Conservation (phyloP, 257 asterid genomes). For the Leonotis leonurus region DNA sequence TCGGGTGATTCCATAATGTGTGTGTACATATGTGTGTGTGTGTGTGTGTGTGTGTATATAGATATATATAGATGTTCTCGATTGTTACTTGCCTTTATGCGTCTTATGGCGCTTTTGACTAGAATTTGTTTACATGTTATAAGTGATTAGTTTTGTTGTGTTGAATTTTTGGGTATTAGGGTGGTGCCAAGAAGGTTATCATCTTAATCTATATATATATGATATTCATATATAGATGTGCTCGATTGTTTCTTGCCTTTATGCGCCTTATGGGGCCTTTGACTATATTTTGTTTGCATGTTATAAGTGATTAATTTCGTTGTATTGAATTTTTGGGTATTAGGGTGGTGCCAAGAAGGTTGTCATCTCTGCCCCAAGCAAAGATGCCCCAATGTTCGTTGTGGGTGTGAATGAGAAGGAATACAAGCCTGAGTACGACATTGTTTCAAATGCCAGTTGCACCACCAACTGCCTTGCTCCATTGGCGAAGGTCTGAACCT, state of each 20-base stretch:
- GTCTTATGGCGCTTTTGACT: too few relatives aligned
- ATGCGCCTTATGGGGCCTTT: too few relatives aligned
- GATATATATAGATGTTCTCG: neutral
- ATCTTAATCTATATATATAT: too few relatives aligned
- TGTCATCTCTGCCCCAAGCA: conserved; percentile 73
- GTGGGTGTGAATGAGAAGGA: conserved; percentile 77
- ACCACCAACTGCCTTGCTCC: conserved; percentile 82
- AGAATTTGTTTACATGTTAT: neutral
- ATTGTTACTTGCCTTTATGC: neutral
- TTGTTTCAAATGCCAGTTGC: conserved; percentile 82
- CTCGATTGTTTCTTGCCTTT: neutral
- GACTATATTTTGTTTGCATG: neutral
- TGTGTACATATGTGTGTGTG: too few relatives aligned
- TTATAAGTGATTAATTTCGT: neutral
- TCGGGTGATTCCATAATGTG: neutral
- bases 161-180: too few relatives aligned
- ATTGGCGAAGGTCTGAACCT: conserved; percentile 48
- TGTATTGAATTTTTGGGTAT: neutral
- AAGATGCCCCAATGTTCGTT: conserved; percentile 82
- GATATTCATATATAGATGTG: neutral
- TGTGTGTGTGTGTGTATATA: too few relatives aligned
- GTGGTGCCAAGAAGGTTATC: too few relatives aligned
- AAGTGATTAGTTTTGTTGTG: neutral
- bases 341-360: conserved; percentile 93
- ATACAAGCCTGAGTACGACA: conserved; percentile 53